Conservation (phyloP, 202 grass and related monocot species). For the Alloteropsis angusta region DNA sequence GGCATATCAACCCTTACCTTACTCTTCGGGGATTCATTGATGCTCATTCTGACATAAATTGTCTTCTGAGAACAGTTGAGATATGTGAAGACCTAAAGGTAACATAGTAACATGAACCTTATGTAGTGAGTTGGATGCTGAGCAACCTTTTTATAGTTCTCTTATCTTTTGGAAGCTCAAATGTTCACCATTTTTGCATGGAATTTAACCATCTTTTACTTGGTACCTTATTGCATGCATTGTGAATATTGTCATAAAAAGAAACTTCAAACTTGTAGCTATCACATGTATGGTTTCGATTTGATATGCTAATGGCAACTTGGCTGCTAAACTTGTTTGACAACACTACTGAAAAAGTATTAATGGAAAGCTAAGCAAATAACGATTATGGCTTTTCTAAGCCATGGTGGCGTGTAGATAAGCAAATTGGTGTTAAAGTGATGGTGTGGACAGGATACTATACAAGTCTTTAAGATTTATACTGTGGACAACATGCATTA, state of each 20-base stretch:
- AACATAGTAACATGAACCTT: not conserved
- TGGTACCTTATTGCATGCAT: not conserved
- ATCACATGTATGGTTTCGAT: not conserved
- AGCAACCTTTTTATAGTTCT: not conserved
- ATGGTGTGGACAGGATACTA: not conserved
- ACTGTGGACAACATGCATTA: not conserved
- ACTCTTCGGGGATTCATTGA: constrained; percentile 82
- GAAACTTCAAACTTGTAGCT: not conserved
- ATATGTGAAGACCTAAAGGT: constrained; percentile 87
- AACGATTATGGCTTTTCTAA: not conserved
- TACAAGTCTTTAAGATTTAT: too few species aligned
- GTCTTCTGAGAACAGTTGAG: constrained; percentile 60
- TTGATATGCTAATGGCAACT: not conserved
- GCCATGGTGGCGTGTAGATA: not conserved
- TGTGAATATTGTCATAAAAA: not conserved
- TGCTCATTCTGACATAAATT: constrained; percentile 46
- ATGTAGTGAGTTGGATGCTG: not conserved
- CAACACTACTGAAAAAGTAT: not conserved
- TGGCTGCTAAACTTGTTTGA: not conserved
- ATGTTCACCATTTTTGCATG: not conserved
- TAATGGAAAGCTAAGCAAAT: not conserved
- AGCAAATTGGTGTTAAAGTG: not conserved
- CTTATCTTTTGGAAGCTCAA: not conserved
- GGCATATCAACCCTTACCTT: constrained; percentile 56
- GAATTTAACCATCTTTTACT: not conserved